These are phyloP conservation scores for Oleoguttula mirabilis DNA, from an alignment of 495 filamentous ascomycete species.

Conservation along the genomic window DNA sequence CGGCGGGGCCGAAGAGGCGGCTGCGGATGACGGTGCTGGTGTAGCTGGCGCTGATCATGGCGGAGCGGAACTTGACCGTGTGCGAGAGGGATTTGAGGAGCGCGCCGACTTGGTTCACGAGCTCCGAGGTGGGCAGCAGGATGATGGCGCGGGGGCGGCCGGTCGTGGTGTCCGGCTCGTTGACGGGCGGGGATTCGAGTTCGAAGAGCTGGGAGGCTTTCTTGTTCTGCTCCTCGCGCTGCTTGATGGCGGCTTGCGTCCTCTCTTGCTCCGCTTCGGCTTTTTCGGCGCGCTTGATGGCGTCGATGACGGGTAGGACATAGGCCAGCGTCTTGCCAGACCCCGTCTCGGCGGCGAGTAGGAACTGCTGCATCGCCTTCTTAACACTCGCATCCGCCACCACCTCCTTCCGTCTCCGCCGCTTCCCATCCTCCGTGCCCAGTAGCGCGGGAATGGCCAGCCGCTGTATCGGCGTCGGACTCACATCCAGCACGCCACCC, in stretches of 20 bases:
- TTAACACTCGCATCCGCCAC: slow-evolving; percentile 23
- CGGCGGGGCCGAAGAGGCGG: slow-evolving; percentile 65
- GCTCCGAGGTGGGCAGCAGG: slow-evolving; percentile 83
- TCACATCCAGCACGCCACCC: slow-evolving; percentile 53
- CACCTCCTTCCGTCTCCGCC: slow-evolving; percentile 20
- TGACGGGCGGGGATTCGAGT: slow-evolving; percentile 44
- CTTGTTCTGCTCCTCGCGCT: slow-evolving; percentile 31
- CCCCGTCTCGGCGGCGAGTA: slow-evolving; percentile 90
- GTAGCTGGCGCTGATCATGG: slow-evolving; percentile 63
- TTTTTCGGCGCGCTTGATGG: slow-evolving; percentile 65
- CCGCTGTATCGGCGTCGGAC: slow-evolving; percentile 77
- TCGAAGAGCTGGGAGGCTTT: slow-evolving; percentile 26
- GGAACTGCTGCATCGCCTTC: slow-evolving; percentile 53
- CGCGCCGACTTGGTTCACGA: slow-evolving; percentile 73
- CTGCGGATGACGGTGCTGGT: slow-evolving; percentile 70
- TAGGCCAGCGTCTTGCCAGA: slow-evolving; percentile 96
- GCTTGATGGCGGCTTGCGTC: slow-evolving; percentile 35
- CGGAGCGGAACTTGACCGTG: slow-evolving; percentile 66
- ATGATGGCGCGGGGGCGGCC: slow-evolving; percentile 75
- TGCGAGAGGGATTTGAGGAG: slow-evolving; percentile 75
- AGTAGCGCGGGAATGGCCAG: slow-evolving; percentile 74
- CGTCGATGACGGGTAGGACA: slow-evolving; percentile 66
- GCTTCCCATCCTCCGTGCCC: slow-evolving; percentile 31
- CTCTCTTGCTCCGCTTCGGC: slow-evolving; percentile 42
- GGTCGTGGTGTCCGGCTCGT: slow-evolving; percentile 55